phyloP scores from a whole-genome alignment of 2,329 filamentous ascomycete species.

The Ophiosphaerella korrae region DNA sequence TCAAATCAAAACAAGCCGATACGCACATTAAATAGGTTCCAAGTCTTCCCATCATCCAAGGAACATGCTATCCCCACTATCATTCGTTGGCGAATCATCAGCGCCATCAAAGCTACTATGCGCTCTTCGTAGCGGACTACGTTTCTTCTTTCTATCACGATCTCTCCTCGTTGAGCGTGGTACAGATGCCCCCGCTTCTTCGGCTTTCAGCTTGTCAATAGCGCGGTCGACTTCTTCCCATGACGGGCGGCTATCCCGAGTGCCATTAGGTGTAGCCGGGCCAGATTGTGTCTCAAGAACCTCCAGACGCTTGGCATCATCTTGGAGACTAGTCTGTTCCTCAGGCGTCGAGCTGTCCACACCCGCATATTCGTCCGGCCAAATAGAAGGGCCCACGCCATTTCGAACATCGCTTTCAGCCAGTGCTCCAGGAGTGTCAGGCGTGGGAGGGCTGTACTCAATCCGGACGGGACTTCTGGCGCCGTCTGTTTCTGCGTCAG shows the following conservation, averaged over 20 bases:
- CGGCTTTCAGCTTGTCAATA: conserved; percentile 38
- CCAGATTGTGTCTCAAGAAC: conserved; percentile 50
- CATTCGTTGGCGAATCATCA: conserved; percentile 14
- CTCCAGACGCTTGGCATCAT: conserved; percentile 35
- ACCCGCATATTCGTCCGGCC: conserved; percentile 8
- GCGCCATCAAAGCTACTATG: conserved; percentile 35
- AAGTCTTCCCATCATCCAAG: not conserved
- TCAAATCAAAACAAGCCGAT: not conserved
- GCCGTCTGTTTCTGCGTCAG: conserved; percentile 42
- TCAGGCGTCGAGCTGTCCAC: not conserved
- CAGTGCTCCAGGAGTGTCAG: conserved; percentile 22
- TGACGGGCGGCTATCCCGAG: conserved; percentile 43
- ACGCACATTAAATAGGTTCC: not conserved
- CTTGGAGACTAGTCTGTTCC: conserved; percentile 18
- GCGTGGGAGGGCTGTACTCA: conserved; percentile 43
- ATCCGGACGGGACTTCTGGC: conserved; percentile 38
- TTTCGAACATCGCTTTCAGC: conserved; percentile 15
- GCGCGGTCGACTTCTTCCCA: conserved; percentile 47
- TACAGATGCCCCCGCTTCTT: conserved; percentile 23
- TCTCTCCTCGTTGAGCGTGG: conserved; percentile 11
- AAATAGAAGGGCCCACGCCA: not conserved
- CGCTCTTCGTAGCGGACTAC: conserved; percentile 37
- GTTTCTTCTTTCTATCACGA: conserved; percentile 23
- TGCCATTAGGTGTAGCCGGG: conserved; percentile 51
- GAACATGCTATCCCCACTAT: conserved; percentile 13